Percentiles rank a stretch among this genome's conserved stretches.
Conservation (phyloP, 2,329 filamentous ascomycete species). For the Ophiostoma ulmi region DNA sequence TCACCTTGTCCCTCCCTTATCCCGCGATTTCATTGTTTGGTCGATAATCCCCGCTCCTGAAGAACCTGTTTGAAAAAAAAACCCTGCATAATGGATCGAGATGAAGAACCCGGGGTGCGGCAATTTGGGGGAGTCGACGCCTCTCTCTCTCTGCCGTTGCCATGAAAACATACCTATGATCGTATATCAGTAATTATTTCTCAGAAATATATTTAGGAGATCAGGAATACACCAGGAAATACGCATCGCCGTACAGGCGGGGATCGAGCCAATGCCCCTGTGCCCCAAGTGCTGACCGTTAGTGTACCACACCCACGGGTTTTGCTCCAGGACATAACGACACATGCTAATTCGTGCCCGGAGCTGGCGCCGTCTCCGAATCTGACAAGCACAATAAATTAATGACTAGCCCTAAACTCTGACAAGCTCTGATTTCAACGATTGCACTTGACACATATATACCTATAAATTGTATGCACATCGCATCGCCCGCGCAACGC, state of each 20-base stretch:
- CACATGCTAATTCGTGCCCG: neutral
- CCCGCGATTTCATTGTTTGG: neutral
- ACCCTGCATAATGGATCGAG: neutral
- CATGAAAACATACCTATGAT: neutral
- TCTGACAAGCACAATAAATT: neutral
- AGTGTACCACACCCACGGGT: neutral
- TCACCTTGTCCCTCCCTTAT: neutral
- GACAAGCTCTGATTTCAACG: constrained; percentile 1
- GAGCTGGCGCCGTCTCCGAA: neutral
- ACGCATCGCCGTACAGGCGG: neutral
- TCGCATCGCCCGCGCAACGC: neutral
- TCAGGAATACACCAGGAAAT: neutral
- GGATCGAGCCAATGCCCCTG: constrained; percentile 1
- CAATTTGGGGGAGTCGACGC: neutral
- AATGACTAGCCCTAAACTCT: neutral
- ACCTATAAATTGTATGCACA: neutral
- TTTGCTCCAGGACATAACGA: neutral
- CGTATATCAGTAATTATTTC: no score
- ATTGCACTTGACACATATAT: neutral
- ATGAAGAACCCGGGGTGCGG: neutral
- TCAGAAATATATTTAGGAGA: no score
- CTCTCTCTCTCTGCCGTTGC: neutral
- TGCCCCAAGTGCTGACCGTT: neutral
- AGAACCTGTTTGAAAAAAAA: neutral
- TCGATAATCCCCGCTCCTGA: neutral